These are phyloP conservation scores for Leishmania guyanensis DNA, from an alignment of 208 protist genomes.

Conservation along the genomic window DNA sequence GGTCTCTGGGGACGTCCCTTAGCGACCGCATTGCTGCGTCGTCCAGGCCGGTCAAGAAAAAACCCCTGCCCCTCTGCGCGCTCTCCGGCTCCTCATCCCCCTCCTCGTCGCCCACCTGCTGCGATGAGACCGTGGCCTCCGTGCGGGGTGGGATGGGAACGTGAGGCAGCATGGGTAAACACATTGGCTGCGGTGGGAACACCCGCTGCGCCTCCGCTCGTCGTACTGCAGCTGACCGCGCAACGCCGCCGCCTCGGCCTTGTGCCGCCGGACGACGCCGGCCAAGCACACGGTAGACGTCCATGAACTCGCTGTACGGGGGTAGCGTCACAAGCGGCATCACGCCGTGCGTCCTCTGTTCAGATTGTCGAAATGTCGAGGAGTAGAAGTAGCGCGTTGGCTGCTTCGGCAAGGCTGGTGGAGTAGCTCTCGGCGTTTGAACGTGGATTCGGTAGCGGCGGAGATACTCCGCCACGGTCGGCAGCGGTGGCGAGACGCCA, in stretches of 20 bases:
- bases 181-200: background rate
- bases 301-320: slow-evolving; percentile 87
- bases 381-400: slow-evolving; percentile 67
- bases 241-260: background rate
- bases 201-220: background rate
- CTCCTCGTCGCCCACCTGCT: slow-evolving; percentile 6
- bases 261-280: background rate
- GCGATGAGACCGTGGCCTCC: background rate
- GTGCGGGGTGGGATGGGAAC: background rate
- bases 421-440: slow-evolving; percentile 2
- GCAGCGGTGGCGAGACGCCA: slow-evolving; percentile 4
- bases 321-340: slow-evolving; percentile 75
- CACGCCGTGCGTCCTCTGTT: slow-evolving; percentile 8
- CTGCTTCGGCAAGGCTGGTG: slow-evolving; percentile 56
- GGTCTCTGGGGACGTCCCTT: background rate
- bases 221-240: background rate
- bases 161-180: background rate
- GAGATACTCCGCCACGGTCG: slow-evolving; percentile 16
- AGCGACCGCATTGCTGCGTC: background rate
- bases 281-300: slow-evolving; percentile 69
- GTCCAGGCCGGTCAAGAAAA: slow-evolving; percentile 44
- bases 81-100: background rate
- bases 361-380: slow-evolving; percentile 15
- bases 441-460: slow-evolving; percentile 19
- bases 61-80: slow-evolving; percentile 16